Percentiles rank a stretch among this genome's conserved stretches.
Conservation (phyloP, 768 basidiomycete species). For the Lentinula guzmanii region DNA sequence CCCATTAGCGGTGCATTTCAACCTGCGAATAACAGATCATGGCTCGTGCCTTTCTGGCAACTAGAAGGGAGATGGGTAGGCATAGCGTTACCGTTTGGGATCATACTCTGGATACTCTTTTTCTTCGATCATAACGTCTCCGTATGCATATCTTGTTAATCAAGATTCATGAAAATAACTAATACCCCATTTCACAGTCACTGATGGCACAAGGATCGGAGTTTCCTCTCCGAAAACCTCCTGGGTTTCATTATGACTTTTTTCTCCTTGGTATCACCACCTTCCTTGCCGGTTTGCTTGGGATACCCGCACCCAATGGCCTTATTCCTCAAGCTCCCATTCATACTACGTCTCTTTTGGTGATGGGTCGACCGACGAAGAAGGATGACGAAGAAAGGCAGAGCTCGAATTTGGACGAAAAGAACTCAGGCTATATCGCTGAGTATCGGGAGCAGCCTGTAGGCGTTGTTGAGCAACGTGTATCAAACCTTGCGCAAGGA, state of each 20-base stretch:
- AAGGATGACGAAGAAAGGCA: slow-evolving; percentile 25
- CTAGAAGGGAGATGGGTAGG: slow-evolving; percentile 86
- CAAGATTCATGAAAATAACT: slow-evolving; percentile 4
- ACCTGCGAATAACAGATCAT: slow-evolving; percentile 64
- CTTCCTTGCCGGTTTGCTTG: slow-evolving; percentile 82
- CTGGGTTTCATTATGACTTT: slow-evolving; percentile 84
- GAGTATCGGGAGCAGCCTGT: slow-evolving; percentile 47
- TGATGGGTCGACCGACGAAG: slow-evolving; percentile 47
- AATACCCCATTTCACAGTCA: slow-evolving; percentile 40
- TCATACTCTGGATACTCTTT: slow-evolving; percentile 86
- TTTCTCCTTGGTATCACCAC: slow-evolving; percentile 89
- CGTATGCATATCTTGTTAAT: slow-evolving; percentile 34
- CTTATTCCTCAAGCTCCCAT: slow-evolving; percentile 87
- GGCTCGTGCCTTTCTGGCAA: slow-evolving; percentile 89
- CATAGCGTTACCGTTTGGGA: slow-evolving; percentile 83
- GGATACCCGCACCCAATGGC: slow-evolving; percentile 83
- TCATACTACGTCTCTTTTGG: slow-evolving; percentile 78
- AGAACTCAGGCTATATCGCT: neutral
- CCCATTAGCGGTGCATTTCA: slow-evolving; percentile 66
- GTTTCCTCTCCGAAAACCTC: slow-evolving; percentile 87
- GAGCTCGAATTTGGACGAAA: neutral
- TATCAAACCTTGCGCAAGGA: slow-evolving; percentile 87
- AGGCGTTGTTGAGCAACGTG: slow-evolving; percentile 86
- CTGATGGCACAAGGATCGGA: slow-evolving; percentile 88
- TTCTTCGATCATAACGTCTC: slow-evolving; percentile 96